A percentile compares a stretch with the other conserved stretches of the same genome.
Conservation (phyloP, 2,329 filamentous ascomycete genomes). For the Beauveria scarabaeidicola region DNA sequence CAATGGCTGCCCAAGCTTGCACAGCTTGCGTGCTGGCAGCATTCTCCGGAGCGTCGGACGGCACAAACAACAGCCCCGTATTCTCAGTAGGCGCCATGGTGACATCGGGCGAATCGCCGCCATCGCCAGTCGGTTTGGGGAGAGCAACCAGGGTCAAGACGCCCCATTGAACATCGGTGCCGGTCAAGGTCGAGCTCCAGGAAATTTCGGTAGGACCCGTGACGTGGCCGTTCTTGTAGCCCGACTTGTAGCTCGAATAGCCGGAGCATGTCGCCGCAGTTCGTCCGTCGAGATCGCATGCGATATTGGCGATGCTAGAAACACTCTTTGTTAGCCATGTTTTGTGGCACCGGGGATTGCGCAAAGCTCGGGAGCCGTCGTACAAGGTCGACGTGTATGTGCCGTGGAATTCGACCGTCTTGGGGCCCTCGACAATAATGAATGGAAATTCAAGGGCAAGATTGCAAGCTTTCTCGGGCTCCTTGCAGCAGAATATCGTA, state of each 20-base stretch:
- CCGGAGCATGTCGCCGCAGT: constrained; percentile 40
- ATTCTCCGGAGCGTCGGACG: neutral
- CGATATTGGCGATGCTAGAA: constrained; percentile 34
- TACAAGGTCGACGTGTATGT: constrained; percentile 36
- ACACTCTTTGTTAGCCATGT: constrained; percentile 3
- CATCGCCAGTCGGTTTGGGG: constrained; percentile 25
- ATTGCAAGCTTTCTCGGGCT: constrained; percentile 32
- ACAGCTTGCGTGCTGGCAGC: neutral
- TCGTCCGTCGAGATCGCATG: constrained; percentile 32
- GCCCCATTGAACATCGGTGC: constrained; percentile 35
- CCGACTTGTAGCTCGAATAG: constrained; percentile 35
- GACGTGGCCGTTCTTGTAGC: constrained; percentile 29
- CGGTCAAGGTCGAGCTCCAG: constrained; percentile 37
- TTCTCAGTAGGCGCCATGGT: neutral
- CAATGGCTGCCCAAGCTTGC: neutral
- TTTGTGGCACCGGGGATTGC: neutral
- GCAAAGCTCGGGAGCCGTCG: constrained; percentile 13
- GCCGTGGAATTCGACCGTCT: constrained; percentile 35
- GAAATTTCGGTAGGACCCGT: constrained; percentile 35
- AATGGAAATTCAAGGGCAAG: constrained; percentile 39
- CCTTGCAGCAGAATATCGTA: constrained; percentile 39
- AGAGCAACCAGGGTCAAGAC: constrained; percentile 33
- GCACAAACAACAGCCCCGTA: constrained; percentile 3
- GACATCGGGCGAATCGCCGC: constrained; percentile 14
- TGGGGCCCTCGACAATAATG: constrained; percentile 36